Percentiles rank a stretch among this genome's conserved stretches.
Conservation (phyloP, 768 basidiomycete species). For the Krasilnikovozyma curviuscula region DNA sequence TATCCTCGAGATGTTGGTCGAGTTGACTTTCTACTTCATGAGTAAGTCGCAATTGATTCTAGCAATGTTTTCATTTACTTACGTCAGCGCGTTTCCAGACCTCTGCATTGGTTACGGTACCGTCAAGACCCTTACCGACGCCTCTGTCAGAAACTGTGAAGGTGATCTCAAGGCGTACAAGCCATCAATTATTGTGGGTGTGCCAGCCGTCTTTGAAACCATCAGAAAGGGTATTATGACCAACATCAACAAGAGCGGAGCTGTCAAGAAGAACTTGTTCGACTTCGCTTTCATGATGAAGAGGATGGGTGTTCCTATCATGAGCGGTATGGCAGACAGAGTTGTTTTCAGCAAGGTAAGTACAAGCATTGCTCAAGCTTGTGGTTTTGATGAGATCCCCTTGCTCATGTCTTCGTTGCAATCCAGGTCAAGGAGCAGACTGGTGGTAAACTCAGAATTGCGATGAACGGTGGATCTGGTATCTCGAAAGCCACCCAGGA, state of each 20-base stretch:
- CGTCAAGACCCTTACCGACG: conserved; percentile 25
- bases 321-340: conserved; percentile 18
- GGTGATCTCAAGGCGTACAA: conserved; percentile 23
- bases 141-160: conserved; percentile 22
- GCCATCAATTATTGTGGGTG: conserved; percentile 24
- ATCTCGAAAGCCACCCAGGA: conserved; percentile 20
- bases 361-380: not conserved
- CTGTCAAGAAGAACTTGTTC: conserved; percentile 19
- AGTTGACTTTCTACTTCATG: conserved; percentile 20
- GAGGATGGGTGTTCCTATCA: conserved; percentile 21
- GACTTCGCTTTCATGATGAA: conserved; percentile 20
- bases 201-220: conserved; percentile 14
- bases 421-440: conserved; percentile 20
- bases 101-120: conserved; percentile 21
- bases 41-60: not conserved
- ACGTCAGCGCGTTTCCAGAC: conserved; percentile 9
- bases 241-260: conserved; percentile 17
- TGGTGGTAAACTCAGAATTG: conserved; percentile 22
- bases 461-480: conserved; percentile 22
- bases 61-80: not conserved
- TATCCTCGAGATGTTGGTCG: conserved; percentile 24
- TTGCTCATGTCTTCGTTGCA: not conserved
- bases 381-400: not conserved
- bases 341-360: conserved; percentile 20
- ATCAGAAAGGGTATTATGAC: conserved; percentile 23